Conservation (phyloP, 2,329 filamentous ascomycete genomes). For the Curvularia hawaiiensis region DNA sequence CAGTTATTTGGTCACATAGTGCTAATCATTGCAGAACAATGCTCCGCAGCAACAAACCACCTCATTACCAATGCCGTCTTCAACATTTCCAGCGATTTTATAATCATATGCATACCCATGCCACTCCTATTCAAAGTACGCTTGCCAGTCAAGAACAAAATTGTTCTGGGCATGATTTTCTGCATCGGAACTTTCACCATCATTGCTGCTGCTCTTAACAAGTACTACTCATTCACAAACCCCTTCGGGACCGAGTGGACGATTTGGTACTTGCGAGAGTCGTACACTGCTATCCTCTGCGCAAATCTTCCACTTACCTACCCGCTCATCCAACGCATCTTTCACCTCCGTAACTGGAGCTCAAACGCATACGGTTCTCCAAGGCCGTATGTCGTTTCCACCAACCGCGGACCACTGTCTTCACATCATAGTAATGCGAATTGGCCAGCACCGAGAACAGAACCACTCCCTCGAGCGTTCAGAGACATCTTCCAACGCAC, state of each 20-base stretch:
- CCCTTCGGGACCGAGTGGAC: conserved; percentile 63
- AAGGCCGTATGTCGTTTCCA: conserved; percentile 6
- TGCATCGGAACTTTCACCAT: conserved; percentile 59
- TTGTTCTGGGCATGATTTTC: conserved; percentile 61
- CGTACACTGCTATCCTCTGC: conserved; percentile 64
- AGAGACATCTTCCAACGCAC: conserved; percentile 22
- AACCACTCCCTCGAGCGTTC: conserved; percentile 19
- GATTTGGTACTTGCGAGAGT: conserved; percentile 64
- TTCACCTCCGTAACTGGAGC: conserved; percentile 45
- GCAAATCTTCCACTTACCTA: conserved; percentile 66
- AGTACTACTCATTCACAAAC: conserved; percentile 64
- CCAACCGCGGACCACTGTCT: conserved; percentile 7
- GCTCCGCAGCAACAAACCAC: conserved; percentile 49
- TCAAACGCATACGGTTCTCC: conserved; percentile 24
- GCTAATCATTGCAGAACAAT: conserved; percentile 44
- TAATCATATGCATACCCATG: conserved; percentile 54
- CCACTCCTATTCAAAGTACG: conserved; percentile 53
- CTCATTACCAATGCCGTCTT: conserved; percentile 48
- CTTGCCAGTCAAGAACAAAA: conserved; percentile 56
- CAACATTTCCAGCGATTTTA: conserved; percentile 54
- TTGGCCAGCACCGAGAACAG: conserved; percentile 20
- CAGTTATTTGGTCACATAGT: background rate
- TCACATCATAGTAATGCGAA: conserved; percentile 10
- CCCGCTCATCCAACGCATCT: conserved; percentile 59
- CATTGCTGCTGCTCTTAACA: conserved; percentile 63